Evolutionary conservation across 495 filamentous ascomycete species (phyloP).

Genomic region (Viridothelium virens): DNA sequence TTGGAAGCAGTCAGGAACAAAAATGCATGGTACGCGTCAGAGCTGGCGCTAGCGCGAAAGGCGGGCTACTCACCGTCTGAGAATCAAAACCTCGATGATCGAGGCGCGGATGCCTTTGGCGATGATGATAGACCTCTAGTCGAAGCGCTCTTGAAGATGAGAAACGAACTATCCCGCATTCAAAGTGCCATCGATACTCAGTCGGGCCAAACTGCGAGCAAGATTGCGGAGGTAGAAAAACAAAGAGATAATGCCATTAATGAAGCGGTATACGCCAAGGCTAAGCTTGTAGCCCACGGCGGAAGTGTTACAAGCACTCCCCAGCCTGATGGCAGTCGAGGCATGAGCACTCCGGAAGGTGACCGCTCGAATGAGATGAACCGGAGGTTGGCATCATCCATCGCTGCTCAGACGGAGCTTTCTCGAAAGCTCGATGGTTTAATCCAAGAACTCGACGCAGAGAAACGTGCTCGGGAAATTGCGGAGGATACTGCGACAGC

Average conservation of each 20-base stretch:
- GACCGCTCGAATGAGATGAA: slow-evolving; percentile 72
- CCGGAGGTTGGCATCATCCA: slow-evolving; percentile 69
- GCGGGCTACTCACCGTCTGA: slow-evolving; percentile 74
- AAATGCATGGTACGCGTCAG: slow-evolving; percentile 96
- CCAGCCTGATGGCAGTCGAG: slow-evolving; percentile 53
- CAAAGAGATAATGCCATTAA: slow-evolving; percentile 85
- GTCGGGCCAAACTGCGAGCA: slow-evolving; percentile 70
- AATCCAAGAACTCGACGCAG: slow-evolving; percentile 63
- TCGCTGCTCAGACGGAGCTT: slow-evolving; percentile 70
- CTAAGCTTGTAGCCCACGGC: slow-evolving; percentile 77
- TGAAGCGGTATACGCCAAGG: slow-evolving; percentile 90
- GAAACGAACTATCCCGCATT: slow-evolving; percentile 71
- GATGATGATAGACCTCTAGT: slow-evolving; percentile 89
- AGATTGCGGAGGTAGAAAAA: slow-evolving; percentile 86
- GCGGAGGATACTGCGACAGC: slow-evolving; percentile 83
- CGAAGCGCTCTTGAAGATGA: slow-evolving; percentile 87
- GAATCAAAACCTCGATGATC: slow-evolving; percentile 68
- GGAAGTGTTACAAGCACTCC: slow-evolving; percentile 64
- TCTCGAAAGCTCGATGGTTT: slow-evolving; percentile 60
- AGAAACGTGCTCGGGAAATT: slow-evolving; percentile 68
- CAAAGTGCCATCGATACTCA: slow-evolving; percentile 83
- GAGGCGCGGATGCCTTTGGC: slow-evolving; percentile 64
- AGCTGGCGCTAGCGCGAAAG: slow-evolving; percentile 81
- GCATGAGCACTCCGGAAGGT: slow-evolving; percentile 45
- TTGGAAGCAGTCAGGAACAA: slow-evolving; percentile 72